Evolutionary conservation across 139 green algal genomes (phyloP).

Genomic region (Raphidocelis subcapitata): DNA sequence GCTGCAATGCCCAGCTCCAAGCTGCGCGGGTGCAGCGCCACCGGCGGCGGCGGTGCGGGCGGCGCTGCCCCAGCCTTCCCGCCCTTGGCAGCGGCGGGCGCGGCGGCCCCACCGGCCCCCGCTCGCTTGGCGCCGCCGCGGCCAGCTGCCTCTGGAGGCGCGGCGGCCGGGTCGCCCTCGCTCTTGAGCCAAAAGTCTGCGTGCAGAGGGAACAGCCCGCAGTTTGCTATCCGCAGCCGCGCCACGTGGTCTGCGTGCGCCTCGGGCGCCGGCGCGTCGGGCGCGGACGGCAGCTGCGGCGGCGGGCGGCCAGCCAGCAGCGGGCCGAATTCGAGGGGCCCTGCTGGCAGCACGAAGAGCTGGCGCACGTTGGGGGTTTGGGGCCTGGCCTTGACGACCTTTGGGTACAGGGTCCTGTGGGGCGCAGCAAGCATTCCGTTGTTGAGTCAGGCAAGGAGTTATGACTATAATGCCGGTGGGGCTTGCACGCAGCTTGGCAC

Average conservation of each 20-base stretch:
- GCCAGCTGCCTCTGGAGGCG: constrained; percentile 4
- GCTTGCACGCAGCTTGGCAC: no score
- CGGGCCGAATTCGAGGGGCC: constrained; percentile 77
- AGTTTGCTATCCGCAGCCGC: constrained; percentile 78
- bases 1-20: constrained; percentile 61
- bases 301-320: constrained; percentile 44
- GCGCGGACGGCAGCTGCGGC: no score
- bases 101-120: not conserved
- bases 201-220: constrained; percentile 66
- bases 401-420: constrained; percentile 64
- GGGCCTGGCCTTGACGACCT: constrained; percentile 51
- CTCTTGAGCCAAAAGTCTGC: constrained; percentile 62
- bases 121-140: constrained; percentile 20
- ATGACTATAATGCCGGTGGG: no score
- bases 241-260: constrained; percentile 57
- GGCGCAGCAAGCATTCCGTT: not conserved
- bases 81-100: constrained; percentile 24
- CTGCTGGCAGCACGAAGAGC: constrained; percentile 57
- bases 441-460: no score
- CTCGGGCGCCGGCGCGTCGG: not conserved
- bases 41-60: constrained; percentile 4
- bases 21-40: constrained; percentile 41
- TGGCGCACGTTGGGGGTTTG: constrained; percentile 53
- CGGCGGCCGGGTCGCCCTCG: constrained; percentile 27
- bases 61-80: not conserved